Evolutionary conservation across 768 basidiomycete genomes (phyloP), one percentile per base, ranked within the genome.

Genomic region (Royoungia palumana): DNA sequence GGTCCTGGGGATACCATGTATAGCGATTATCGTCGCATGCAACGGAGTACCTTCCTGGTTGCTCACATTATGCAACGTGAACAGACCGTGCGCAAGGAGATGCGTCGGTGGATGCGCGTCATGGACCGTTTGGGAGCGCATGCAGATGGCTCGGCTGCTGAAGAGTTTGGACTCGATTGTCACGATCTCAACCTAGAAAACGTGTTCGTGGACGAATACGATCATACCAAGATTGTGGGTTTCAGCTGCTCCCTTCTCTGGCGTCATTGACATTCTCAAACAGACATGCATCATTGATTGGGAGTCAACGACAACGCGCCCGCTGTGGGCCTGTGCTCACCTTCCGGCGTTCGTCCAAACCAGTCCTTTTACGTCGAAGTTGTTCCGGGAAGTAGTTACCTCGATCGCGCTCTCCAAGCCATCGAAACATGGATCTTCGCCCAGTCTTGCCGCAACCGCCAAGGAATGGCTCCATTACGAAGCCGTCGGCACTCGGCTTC

Each of bases 271-370:
- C 24, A 2, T 19, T 6, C 41, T 27, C 34, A 3, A 46, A 10
- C 59, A 93, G 90, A 87, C 88, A 1, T 88, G 87, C 59, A 79
- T 93, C 49, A 92, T 93, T 35, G 90, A 93, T 58, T 91, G 88
- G 89, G 89, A 93, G 63, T 88, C 89, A 14, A 91, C 89, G n/a
- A 89, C 87, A 11, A 89, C 83, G 9, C 77, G 90, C 13, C 90
- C 89, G 5, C 75, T 93, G 17, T 92, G 89, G 89, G 84, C 86
- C 17, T 84, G 82, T 50, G 87, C 90, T 0, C 89, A 93, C 60
- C 74, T 90, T 3, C 89, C 89, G 0, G 78, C 86, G 0, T 89
- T 89, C 64, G 76, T 89, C 19, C 85, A 87, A 56, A 80, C 81
- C n/a, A 86, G 83, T 50, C 80, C 84, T 0, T 89, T 89, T 72